Evolutionary conservation across 805 yeast genomes (phyloP), one percentile per base, ranked within the genome.

Genomic region (Spathaspora passalidarum): DNA sequence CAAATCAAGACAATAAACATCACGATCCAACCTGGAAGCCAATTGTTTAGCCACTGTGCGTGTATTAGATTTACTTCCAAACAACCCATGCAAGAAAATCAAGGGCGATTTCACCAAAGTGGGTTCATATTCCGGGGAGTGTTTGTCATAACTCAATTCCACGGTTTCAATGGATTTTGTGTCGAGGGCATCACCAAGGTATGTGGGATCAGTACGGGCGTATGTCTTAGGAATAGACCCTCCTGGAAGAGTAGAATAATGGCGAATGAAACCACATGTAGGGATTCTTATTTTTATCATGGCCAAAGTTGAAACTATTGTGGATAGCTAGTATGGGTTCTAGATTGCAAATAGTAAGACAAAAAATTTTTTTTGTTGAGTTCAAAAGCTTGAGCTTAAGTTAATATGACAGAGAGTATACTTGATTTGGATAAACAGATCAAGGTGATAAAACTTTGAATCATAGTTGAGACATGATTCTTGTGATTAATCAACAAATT

Each of bases 51-150:
- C 87, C n/a, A 91, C 88, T 0, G 88, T 72, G 48, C 96, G 69
- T 56, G 88, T 88, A 63, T 90, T 92, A n/a, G 78, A 56, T 54
- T 80, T 86, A 44, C 86, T 81, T 1, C 98, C 99, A 64, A 94
- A 88, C 9, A 92, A 66, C 0, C 98, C 99, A 61, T 92, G 99
- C 35, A 91, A 64, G 21, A 92, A 80, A 23, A 94, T 66, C 10
- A 92, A 69, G 1, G 97, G 96, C 1, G 83, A 67, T 51, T 66
- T 60, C n/a, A 40, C 40, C 6, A 44, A 22, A 10, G 48, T 18
- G 11, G 66, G 52, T 6, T 46, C 61, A 2, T 38, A 35, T 26
- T 52, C 54, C 4, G 71, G 69, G 16, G 56, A 54, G 56, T 72
- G 72, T 40, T 72, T 65, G 45, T 86, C 90, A 56, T 60, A 86